These are phyloP conservation scores for Oxytropis ochrocephala DNA, from an alignment of 306 rosid genomes.

Conservation along the genomic window DNA sequence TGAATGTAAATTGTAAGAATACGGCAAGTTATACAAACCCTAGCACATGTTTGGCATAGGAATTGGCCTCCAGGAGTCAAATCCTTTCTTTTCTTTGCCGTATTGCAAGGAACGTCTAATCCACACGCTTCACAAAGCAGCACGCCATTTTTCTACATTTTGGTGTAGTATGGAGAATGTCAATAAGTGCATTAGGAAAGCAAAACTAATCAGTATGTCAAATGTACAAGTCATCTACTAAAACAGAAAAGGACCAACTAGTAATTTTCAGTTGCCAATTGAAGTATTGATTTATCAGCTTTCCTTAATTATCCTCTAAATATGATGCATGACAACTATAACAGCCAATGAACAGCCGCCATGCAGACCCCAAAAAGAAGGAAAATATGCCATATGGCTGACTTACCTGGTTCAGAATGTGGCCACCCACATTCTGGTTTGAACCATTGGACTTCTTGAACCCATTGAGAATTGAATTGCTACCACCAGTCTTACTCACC, in stretches of 20 bases:
- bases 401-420: conserved; percentile 46
- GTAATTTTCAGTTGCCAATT: conserved; percentile 3
- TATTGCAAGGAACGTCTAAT: conserved; percentile 44
- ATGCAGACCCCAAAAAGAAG: conserved; percentile 5
- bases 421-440: conserved; percentile 38
- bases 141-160: conserved; percentile 27
- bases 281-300: neutral
- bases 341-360: neutral
- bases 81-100: conserved; percentile 46
- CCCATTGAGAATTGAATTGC: conserved; percentile 37
- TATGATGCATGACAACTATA: neutral
- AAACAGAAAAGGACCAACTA: conserved; percentile 1
- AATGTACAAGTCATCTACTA: neutral
- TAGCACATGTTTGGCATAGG: conserved; percentile 73
- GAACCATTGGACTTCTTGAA: conserved; percentile 47
- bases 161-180: neutral
- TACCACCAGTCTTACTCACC: conserved; percentile 50
- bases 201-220: neutral
- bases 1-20: conserved; percentile 3
- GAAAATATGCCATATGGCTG: conserved; percentile 5
- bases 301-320: neutral
- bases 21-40: conserved; percentile 51
- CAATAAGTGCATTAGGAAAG: conserved; percentile 7
- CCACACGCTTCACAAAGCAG: conserved; percentile 70
- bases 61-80: conserved; percentile 42